Base-by-base conservation (phyloP, 805 yeast species). In the Cephaloascus fragrans region DNA sequence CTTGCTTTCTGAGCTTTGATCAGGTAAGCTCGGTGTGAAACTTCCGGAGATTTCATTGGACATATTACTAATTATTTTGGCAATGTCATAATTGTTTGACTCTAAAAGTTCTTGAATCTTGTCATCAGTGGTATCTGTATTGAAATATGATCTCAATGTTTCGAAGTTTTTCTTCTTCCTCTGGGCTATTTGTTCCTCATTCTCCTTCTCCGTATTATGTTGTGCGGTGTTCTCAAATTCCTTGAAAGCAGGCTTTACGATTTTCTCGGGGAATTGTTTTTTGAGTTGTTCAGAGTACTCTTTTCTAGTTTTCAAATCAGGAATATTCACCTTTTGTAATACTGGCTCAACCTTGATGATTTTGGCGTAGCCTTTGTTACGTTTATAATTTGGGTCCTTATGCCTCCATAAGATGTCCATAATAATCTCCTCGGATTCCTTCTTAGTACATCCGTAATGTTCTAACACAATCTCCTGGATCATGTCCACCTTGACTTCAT, bases 371-470 rank as follows among this genome's bases (percentile, higher is more conserved):
- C 34, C 42, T 10, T 18, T 36, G 39, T 26, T 32, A 17, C 1
- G 43, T 33, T 16, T 45, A 31, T 48, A 4, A 52, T 44, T 2
- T 38, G 58, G 57, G 18, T 61, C 67, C 31, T 61, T 55, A 39
- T 66, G 71, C 20, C 50, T 56, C 68, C 69, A 62, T 40, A 67
- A 42, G 9, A 67, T 57, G 38, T 62, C 69, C 47, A 67, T 50
- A 14, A 63, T 62, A 15, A 59, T 45, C 38, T 61, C 48, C 40
- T 67, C 71, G 4, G 48, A 39, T 18, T 56, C 60, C 15, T 47
- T 47, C 3, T 50, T 34, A 1, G 47, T 39, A 9, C 44, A 38
- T 1, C 39, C 42, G 19, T 43, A 49, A 26, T 47, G 41, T 16
- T 41, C 38, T 3, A 40, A 38, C 26, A 64, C 67, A 2, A 60